Evolutionary conservation across 2,329 filamentous ascomycete species (phyloP).

Genomic region (Rachicladosporium sp.): DNA sequence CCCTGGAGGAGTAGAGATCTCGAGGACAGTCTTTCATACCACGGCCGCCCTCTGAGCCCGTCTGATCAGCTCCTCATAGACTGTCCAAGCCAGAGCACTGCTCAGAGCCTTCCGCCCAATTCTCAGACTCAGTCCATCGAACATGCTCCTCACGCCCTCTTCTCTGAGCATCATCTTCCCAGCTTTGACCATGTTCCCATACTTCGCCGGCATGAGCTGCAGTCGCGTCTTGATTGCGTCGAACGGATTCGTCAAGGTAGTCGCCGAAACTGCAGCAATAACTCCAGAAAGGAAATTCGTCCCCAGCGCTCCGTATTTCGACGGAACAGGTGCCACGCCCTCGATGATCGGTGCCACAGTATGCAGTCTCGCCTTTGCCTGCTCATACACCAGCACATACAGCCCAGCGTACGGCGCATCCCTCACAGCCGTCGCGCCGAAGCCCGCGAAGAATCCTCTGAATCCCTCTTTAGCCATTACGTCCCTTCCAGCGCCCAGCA

Average conservation of each 20-base stretch:
- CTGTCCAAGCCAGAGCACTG: conserved; percentile 90
- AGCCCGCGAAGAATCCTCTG: conserved; percentile 82
- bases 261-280: conserved; percentile 69
- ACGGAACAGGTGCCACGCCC: conserved; percentile 9
- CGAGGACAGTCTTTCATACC: conserved; percentile 1
- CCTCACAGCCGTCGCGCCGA: conserved; percentile 81
- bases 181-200: conserved; percentile 72
- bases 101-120: conserved; percentile 88
- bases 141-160: conserved; percentile 68
- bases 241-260: conserved; percentile 86
- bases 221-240: conserved; percentile 93
- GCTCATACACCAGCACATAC: conserved; percentile 90
- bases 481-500: conserved; percentile 59
- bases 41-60: conserved; percentile 42
- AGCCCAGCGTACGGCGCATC: conserved; percentile 95
- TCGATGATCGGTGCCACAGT: conserved; percentile 11
- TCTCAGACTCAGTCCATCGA: conserved; percentile 72
- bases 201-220: conserved; percentile 73
- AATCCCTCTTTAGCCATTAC: conserved; percentile 63
- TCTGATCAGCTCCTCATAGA: conserved; percentile 87
- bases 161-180: conserved; percentile 65
- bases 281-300: conserved; percentile 82
- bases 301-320: conserved; percentile 38
- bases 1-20: conserved; percentile 2
- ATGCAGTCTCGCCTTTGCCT: conserved; percentile 49